Evolutionary conservation across 371 early-diverging fungal species (phyloP).

Genomic region (Mucor lusitanicus): DNA sequence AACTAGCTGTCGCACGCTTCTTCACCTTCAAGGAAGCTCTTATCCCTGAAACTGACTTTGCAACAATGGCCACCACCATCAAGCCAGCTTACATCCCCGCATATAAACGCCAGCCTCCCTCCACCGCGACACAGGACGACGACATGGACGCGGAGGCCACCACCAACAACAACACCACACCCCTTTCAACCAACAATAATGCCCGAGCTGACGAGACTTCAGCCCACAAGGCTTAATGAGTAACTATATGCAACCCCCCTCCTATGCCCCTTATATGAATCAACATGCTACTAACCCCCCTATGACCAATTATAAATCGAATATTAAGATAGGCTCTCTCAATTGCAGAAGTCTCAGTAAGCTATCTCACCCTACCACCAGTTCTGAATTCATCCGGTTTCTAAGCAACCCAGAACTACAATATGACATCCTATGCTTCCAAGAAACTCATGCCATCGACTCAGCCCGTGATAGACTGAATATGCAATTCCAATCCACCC

Average conservation of each 20-base stretch:
- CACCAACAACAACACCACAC: too few species aligned
- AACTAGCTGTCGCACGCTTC: too few species aligned
- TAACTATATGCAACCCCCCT: not conserved
- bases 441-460: constrained; percentile 5
- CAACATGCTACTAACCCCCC: not conserved
- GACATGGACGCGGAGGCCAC: too few species aligned
- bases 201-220: not conserved
- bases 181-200: too few species aligned
- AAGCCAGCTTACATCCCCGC: too few species aligned
- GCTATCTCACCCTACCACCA: not conserved
- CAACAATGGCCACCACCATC: too few species aligned
- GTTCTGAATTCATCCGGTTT: not conserved
- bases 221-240: not conserved
- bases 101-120: too few species aligned
- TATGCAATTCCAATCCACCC: not conserved
- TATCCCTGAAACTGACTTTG: too few species aligned
- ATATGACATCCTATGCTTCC: constrained; percentile 8
- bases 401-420: not conserved
- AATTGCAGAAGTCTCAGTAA: constrained; percentile 8
- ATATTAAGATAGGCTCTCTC: not conserved
- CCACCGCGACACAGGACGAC: too few species aligned
- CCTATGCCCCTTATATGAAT: too few species aligned
- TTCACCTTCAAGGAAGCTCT: too few species aligned
- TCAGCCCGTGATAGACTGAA: not conserved
- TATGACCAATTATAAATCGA: not conserved